These are phyloP conservation scores for Draba incana DNA, from an alignment of 345 rosid genomes.

Conservation along the genomic window DNA sequence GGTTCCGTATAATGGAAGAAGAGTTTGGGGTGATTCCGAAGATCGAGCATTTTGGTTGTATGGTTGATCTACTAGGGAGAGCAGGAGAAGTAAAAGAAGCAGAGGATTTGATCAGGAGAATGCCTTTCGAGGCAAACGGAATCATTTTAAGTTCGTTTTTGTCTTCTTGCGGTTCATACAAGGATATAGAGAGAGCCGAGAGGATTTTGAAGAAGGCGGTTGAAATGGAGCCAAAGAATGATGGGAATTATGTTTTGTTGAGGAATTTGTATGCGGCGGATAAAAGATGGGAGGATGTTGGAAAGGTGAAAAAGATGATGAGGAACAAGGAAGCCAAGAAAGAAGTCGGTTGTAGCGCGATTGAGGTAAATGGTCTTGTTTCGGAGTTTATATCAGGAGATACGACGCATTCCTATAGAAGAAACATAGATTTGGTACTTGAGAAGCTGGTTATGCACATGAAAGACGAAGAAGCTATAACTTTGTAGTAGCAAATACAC, in stretches of 20 bases:
- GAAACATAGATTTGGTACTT: slow-evolving; percentile 42
- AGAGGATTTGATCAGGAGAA: slow-evolving; percentile 56
- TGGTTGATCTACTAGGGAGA: slow-evolving; percentile 71
- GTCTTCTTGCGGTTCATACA: slow-evolving; percentile 61
- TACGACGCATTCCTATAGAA: slow-evolving; percentile 48
- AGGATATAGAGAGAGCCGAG: slow-evolving; percentile 60
- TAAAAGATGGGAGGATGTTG: slow-evolving; percentile 64
- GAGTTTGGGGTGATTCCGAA: slow-evolving; percentile 54
- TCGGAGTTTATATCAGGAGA: slow-evolving; percentile 71
- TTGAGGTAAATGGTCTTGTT: slow-evolving; percentile 58
- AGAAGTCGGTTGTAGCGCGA: slow-evolving; percentile 70
- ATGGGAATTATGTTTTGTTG: slow-evolving; percentile 63
- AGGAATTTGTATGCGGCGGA: slow-evolving; percentile 71
- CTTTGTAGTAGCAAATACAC: too few species aligned
- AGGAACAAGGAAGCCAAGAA: slow-evolving; percentile 62
- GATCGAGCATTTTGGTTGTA: slow-evolving; percentile 78
- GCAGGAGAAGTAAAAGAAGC: slow-evolving; percentile 72
- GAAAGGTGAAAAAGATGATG: slow-evolving; percentile 61
- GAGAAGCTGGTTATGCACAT: slow-evolving; percentile 54
- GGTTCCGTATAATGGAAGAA: slow-evolving; percentile 60
- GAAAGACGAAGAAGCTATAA: slow-evolving; percentile 35
- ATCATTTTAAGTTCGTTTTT: slow-evolving; percentile 71
- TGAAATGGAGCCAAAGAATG: slow-evolving; percentile 54
- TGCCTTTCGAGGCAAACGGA: slow-evolving; percentile 70
- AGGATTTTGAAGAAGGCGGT: slow-evolving; percentile 48